phyloP scores from a whole-genome alignment of 78 protist genomes.

The Pigoraptor vietnamica region DNA sequence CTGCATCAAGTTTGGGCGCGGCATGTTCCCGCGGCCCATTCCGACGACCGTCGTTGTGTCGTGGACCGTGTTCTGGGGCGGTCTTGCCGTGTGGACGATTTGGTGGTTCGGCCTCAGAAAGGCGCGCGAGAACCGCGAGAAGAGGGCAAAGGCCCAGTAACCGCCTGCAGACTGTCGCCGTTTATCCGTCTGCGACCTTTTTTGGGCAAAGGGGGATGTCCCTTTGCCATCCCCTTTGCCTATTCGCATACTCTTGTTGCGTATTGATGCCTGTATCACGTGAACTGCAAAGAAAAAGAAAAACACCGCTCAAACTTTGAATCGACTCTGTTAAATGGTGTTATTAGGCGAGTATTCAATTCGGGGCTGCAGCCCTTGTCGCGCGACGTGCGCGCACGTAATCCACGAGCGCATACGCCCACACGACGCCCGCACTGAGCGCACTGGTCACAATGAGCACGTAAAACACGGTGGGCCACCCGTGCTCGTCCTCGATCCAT shows the following conservation, averaged over 20 bases:
- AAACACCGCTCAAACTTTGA: too few species aligned
- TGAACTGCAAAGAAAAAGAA: too few species aligned
- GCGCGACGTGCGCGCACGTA: too few species aligned
- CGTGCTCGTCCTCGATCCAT: not conserved
- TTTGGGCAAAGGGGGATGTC: too few species aligned
- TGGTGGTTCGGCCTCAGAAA: not conserved
- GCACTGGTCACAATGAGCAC: not conserved
- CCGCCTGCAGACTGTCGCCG: not conserved
- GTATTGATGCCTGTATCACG: too few species aligned
- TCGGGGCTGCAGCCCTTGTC: too few species aligned
- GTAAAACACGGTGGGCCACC: not conserved
- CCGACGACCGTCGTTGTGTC: not conserved
- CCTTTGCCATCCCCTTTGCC: too few species aligned
- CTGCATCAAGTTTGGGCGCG: constrained; percentile 51
- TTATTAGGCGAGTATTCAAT: too few species aligned
- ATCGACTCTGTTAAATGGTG: too few species aligned
- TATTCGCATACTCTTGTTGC: too few species aligned
- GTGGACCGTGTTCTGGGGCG: not conserved
- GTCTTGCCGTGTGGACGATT: not conserved
- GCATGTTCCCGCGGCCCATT: not conserved
- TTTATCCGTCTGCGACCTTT: too few species aligned
- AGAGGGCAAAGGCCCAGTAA: not conserved
- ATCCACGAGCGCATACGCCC: not conserved
- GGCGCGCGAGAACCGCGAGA: not conserved
- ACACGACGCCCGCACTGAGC: not conserved